Evolutionary conservation across 192 early-diverging fungal species (phyloP).

Genomic region (Piromyces sp.): DNA sequence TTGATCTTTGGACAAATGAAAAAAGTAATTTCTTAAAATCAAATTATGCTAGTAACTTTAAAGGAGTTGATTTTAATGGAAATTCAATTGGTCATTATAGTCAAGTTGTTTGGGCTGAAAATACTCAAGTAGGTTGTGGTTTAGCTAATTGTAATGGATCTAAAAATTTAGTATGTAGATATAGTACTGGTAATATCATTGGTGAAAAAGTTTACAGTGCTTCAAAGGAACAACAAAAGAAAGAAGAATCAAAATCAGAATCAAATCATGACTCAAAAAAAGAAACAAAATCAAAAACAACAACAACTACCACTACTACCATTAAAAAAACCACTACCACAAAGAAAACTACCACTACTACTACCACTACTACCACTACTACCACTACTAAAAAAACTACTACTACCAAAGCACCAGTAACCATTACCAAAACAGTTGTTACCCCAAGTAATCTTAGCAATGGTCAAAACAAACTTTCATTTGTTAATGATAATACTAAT

Average conservation of each 20-base stretch:
- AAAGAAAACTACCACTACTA: too few species aligned
- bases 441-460: too few species aligned
- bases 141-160: not conserved
- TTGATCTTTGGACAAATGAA: not conserved
- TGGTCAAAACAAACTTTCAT: too few species aligned
- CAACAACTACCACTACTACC: too few species aligned
- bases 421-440: not conserved
- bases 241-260: not conserved
- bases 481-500: too few species aligned
- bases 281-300: not conserved
- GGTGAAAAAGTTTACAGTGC: not conserved
- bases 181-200: not conserved
- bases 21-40: not conserved
- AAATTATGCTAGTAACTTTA: not conserved
- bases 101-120: not conserved
- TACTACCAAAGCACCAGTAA: too few species aligned
- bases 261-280: not conserved
- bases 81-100: not conserved
- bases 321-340: too few species aligned
- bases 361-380: not conserved
- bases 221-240: not conserved
- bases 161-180: not conserved
- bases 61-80: not conserved
- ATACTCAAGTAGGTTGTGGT: not conserved
- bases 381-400: not conserved